Evolutionary conservation across 768 basidiomycete genomes (phyloP), one percentile per base, ranked within the genome.

Genomic region (Tricholoma hemisulphureum): DNA sequence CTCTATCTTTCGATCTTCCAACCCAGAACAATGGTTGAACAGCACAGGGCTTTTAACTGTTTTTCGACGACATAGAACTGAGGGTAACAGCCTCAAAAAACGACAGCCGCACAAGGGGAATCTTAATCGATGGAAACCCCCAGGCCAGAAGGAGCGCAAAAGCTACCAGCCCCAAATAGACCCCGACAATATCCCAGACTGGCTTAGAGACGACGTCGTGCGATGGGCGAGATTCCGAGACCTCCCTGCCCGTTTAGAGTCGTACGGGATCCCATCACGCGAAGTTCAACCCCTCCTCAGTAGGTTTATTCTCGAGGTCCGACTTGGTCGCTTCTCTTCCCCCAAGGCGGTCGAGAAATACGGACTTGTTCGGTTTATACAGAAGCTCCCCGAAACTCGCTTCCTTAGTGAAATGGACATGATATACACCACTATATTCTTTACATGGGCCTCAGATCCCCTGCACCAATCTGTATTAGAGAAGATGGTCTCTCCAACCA

Each of bases 381-480:
- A 77, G 24, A 67, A 73, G 9, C 49, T 74, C 10, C 54, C 72
- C 4, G 67, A 76, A 24, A 56, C 61, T 10, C 41, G 64, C 20
- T 64, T 58, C 10, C 55, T 18, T 8, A 65, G 70, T 18, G 63
- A 69, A n/a, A 61, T 78, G n/a, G 83, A 86, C 58, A 67, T 73
- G 58, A 74, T 80, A n/a, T 76, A 79, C 56, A 82, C 79, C 46
- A 78, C 76, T 24, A 73, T 83, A 23, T 78, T 89, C 60, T 86
- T 79, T 63, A 67, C 73, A 31, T 89, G 86, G 87, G 82, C 78
- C 4, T 68, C 77, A 4, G 65, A 75, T 46, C 74, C 74, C 9
- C 58, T 63, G 20, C 61, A 64, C 56, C 59, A 67, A 55, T 55
- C 57, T 16, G 53, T 63, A 32, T 65, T 78, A 28, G 54, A 64